phyloP scores from a whole-genome alignment of 306 rosid species.

The Begonia peltatifolia region DNA sequence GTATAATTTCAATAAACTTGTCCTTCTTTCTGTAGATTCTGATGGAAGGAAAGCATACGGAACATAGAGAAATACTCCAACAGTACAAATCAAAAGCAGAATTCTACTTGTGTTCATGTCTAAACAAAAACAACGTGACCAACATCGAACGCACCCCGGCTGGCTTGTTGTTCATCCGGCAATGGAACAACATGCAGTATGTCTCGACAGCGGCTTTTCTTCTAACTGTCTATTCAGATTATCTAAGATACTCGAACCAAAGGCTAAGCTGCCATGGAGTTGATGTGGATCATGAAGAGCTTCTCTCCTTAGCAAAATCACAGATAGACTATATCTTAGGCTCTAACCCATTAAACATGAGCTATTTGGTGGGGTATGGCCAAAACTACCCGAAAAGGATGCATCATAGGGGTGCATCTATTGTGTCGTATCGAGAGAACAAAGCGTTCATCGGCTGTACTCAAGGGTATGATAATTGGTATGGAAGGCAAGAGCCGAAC shows the following conservation, averaged over 20 bases:
- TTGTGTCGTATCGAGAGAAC: slow-evolving; percentile 27
- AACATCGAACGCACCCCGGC: slow-evolving; percentile 72
- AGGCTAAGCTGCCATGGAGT: slow-evolving; percentile 26
- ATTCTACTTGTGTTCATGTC: slow-evolving; percentile 52
- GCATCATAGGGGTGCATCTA: slow-evolving; percentile 90
- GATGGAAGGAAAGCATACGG: slow-evolving; percentile 40
- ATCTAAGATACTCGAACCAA: slow-evolving; percentile 29
- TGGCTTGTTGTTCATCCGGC: slow-evolving; percentile 56
- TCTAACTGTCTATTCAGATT: slow-evolving; percentile 45
- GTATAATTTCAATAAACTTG: too few species aligned
- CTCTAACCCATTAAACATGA: slow-evolving; percentile 50
- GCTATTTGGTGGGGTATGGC: slow-evolving; percentile 62
- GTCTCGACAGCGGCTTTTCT: slow-evolving; percentile 55
- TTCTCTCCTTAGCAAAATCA: slow-evolving; percentile 44
- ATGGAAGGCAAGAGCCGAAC: slow-evolving; percentile 30
- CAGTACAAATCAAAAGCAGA: slow-evolving; percentile 54
- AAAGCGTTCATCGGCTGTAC: slow-evolving; percentile 67
- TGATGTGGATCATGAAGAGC: slow-evolving; percentile 20
- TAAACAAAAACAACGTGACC: slow-evolving; percentile 26
- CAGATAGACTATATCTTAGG: slow-evolving; percentile 76
- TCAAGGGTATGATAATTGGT: slow-evolving; percentile 64
- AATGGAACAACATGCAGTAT: slow-evolving; percentile 84
- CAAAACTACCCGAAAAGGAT: slow-evolving; percentile 29
- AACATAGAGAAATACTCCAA: slow-evolving; percentile 22
- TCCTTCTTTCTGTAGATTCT: slow-evolving; percentile 23